Base-by-base conservation (phyloP, 208 protist genomes). In the Herpetomonas muscarum region DNA sequence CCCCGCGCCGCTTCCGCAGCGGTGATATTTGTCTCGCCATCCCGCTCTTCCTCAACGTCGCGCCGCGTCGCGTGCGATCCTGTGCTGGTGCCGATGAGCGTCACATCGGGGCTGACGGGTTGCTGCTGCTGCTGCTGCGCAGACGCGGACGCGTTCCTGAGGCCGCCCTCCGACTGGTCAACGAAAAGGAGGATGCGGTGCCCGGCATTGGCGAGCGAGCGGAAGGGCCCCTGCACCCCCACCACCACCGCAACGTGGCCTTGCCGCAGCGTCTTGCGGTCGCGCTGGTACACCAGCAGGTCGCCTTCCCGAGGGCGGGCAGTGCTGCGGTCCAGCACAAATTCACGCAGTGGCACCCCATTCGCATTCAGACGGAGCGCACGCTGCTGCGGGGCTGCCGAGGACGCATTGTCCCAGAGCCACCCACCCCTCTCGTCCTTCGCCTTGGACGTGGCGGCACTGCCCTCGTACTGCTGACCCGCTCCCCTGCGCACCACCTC, bases 231-330 rank as follows among this genome's bases (percentile, higher is more conserved):
- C n/a, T 44, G 29, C 29, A 90, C 77, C 9, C 64, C 69, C n/a
- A 81, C 77, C 42, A 91, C 68, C 9, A 91, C 72, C 37, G 80
- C 79, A 25, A 70, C 79, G 53, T 87, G 84, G 26, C 74, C 77
- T n/a, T 67, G 37, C 10, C 67, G 41, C 55, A 79, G 65, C 41
- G 63, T 65, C 37, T 56, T 45, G 0, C 31, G 45, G 39, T 77
- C 66, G 32, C 55, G 61, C 19, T 51, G 60, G 62, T 80, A 84
- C 21, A 76, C 67, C 44, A 83, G 24, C 24, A 83, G 25, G 61
- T 84, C 73, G 21, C 66, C 48, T 24, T 60, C 54, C n/a, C 45
- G 37, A 7, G 55, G 53, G 31, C 67, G 57, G 9, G 76, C 68
- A 19, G 42, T 1, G 1, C 49, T 51, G 28, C 61, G 47, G 61